Conservation (phyloP, 441 rosid genomes). For the Euphorbia schlechtendalii region DNA sequence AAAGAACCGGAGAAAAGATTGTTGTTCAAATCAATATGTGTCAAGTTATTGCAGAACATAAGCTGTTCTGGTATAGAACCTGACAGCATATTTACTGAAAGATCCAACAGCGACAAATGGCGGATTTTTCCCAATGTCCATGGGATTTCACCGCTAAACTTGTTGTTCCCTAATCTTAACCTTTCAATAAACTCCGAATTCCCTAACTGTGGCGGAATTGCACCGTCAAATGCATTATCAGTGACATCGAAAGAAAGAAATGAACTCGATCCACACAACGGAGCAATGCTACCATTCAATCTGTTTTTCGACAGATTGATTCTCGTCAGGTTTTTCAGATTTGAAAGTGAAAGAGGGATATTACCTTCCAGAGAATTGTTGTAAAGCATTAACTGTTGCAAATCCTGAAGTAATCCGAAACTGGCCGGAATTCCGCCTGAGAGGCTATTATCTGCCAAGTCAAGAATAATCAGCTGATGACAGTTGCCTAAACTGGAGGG, state of each 20-base stretch:
- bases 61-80: slow-evolving; percentile 59
- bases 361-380: slow-evolving; percentile 73
- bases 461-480: slow-evolving; percentile 54
- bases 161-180: slow-evolving; percentile 64
- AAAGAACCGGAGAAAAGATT: slow-evolving; percentile 58
- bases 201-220: slow-evolving; percentile 58
- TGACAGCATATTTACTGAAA: slow-evolving; percentile 60
- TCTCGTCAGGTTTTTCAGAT: slow-evolving; percentile 60
- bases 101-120: slow-evolving; percentile 50
- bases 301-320: slow-evolving; percentile 61
- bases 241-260: slow-evolving; percentile 81
- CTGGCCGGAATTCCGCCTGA: slow-evolving; percentile 55
- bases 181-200: slow-evolving; percentile 68
- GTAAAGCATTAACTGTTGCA: slow-evolving; percentile 77
- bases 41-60: slow-evolving; percentile 54
- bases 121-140: slow-evolving; percentile 66
- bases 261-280: slow-evolving; percentile 50
- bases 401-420: slow-evolving; percentile 39
- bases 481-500: slow-evolving; percentile 69
- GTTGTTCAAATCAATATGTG: slow-evolving; percentile 69
- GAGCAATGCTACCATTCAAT: slow-evolving; percentile 56
- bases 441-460: slow-evolving; percentile 70
- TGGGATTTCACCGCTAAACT: slow-evolving; percentile 57
- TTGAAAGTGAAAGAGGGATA: slow-evolving; percentile 49
- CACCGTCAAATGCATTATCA: slow-evolving; percentile 49